A percentile compares a stretch with the other conserved stretches of the same genome.
phyloP scores from a whole-genome alignment of 805 yeast species.

The Metschnikowia chrysomelidarum region DNA sequence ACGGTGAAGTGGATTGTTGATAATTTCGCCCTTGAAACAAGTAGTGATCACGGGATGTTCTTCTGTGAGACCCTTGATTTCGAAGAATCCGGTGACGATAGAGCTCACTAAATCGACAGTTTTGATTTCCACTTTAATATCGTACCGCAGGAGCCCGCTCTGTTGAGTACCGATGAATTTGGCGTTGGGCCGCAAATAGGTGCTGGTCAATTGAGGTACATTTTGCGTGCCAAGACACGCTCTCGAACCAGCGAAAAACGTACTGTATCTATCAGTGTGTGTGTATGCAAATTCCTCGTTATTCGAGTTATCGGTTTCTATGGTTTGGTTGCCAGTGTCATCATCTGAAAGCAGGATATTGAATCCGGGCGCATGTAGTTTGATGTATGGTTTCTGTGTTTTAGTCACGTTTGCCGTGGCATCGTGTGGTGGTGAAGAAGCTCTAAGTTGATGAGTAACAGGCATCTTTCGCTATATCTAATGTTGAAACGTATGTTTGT shows the following conservation, averaged over 20 bases:
- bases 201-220: slow-evolving; percentile 33
- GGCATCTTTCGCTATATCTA: slow-evolving; percentile 8
- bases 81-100: slow-evolving; percentile 55
- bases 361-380: slow-evolving; percentile 11
- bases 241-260: slow-evolving; percentile 10
- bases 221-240: slow-evolving; percentile 9
- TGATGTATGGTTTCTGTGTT: not conserved
- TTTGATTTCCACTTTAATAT: slow-evolving; percentile 66
- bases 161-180: slow-evolving; percentile 67
- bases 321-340: not conserved
- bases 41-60: slow-evolving; percentile 64
- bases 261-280: slow-evolving; percentile 11
- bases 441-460: slow-evolving; percentile 15
- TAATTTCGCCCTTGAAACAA: slow-evolving; percentile 69
- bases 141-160: slow-evolving; percentile 62
- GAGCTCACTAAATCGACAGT: slow-evolving; percentile 55
- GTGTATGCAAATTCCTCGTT: slow-evolving; percentile 3
- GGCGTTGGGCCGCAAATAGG: slow-evolving; percentile 59
- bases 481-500: too few relatives aligned
- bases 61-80: slow-evolving; percentile 63
- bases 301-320: slow-evolving; percentile 1
- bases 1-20: slow-evolving; percentile 45
- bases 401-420: not conserved
- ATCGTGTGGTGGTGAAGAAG: slow-evolving; percentile 3
- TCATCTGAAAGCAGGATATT: slow-evolving; percentile 2